Evolutionary conservation across 257 asterid genomes (phyloP).

Genomic region (Nicotiana undulata): DNA sequence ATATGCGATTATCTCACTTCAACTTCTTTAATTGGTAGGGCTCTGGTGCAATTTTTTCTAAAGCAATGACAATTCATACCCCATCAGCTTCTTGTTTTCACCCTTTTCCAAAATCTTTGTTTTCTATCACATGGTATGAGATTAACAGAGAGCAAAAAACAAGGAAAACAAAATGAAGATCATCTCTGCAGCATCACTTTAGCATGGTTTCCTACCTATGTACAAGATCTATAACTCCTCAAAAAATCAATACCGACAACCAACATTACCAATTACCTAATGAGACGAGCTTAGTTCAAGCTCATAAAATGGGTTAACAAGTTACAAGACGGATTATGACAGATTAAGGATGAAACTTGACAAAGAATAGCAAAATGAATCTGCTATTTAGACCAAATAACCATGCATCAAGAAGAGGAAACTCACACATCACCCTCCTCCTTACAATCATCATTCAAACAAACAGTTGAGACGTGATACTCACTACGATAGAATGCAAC

Average conservation of each 20-base stretch:
- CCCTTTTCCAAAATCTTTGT: neutral
- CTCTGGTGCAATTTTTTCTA: neutral
- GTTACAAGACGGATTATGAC: neutral
- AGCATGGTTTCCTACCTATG: neutral
- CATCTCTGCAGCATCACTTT: neutral
- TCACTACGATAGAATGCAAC: neutral
- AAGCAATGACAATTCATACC: neutral
- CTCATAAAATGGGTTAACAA: neutral
- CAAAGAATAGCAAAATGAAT: neutral
- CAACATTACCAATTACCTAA: neutral
- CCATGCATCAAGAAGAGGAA: neutral
- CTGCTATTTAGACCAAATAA: neutral
- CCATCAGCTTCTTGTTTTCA: neutral
- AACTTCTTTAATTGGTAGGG: neutral
- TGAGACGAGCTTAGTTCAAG: neutral
- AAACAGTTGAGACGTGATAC: neutral
- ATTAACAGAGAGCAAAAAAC: neutral
- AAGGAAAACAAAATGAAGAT: neutral
- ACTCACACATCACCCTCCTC: neutral
- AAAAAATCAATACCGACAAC: neutral
- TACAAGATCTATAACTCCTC: neutral
- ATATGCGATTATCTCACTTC: neutral
- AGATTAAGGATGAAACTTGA: neutral
- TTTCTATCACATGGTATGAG: neutral
- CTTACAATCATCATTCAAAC: neutral